Evolutionary conservation across 768 basidiomycete species (phyloP).

Genomic region (Pleurotus citrinopileatus): DNA sequence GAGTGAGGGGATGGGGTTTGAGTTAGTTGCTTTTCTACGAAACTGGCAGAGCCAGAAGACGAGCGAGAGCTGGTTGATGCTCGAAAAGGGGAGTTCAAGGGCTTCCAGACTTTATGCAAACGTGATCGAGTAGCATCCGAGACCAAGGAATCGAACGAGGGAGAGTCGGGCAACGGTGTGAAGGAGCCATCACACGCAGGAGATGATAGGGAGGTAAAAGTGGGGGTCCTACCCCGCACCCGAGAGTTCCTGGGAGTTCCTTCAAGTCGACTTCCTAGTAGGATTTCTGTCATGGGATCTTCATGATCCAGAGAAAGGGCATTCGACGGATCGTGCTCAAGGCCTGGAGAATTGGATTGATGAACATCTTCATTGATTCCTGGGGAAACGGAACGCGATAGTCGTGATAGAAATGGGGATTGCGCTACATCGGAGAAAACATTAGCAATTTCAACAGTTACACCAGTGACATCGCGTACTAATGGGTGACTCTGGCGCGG

Average conservation of each 20-base stretch:
- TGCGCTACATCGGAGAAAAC: neutral
- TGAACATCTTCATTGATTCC: neutral
- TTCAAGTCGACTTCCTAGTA: neutral
- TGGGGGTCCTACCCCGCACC: constrained; percentile 9
- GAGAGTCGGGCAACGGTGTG: constrained; percentile 22
- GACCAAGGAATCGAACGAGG: constrained; percentile 16
- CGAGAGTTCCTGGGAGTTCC: neutral
- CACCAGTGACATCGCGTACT: neutral
- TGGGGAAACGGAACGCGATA: neutral
- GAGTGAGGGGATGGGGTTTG: neutral
- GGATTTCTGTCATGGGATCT: neutral
- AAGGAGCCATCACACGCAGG: constrained; percentile 16
- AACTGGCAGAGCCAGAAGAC: neutral
- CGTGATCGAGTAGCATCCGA: neutral
- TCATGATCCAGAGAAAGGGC: too few relatives aligned
- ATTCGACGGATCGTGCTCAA: too few relatives aligned
- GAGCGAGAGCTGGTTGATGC: neutral
- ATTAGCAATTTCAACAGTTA: neutral
- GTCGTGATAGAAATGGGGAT: neutral
- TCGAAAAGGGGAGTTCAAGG: neutral
- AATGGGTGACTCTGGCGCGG: neutral
- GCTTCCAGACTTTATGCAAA: neutral
- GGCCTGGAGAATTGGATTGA: too few relatives aligned
- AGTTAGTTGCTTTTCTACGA: constrained; percentile 1
- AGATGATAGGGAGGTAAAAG: constrained; percentile 22